These are phyloP conservation scores for Fonsecaea monophora DNA, from an alignment of 2,329 filamentous ascomycete genomes.

Conservation along the genomic window DNA sequence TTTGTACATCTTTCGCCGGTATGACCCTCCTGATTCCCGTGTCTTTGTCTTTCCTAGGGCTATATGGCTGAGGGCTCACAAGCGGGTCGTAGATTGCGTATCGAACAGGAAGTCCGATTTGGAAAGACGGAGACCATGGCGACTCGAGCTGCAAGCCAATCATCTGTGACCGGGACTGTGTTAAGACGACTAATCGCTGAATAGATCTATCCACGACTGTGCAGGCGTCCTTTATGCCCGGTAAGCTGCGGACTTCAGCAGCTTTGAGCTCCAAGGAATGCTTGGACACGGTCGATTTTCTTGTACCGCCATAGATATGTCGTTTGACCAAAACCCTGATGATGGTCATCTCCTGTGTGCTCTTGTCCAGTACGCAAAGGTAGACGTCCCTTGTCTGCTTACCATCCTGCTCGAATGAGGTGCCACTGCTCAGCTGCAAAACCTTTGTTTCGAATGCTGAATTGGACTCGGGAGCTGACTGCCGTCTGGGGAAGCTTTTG, in stretches of 20 bases:
- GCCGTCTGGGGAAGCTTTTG: slow-evolving; percentile 32
- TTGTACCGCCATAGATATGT: slow-evolving; percentile 36
- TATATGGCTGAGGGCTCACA: slow-evolving; percentile 62
- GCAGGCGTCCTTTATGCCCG: slow-evolving; percentile 75
- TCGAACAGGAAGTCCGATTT: slow-evolving; percentile 65
- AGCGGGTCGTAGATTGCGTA: slow-evolving; percentile 67
- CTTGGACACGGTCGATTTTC: slow-evolving; percentile 27
- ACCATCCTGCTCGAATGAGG: slow-evolving; percentile 13
- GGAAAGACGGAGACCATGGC: slow-evolving; percentile 75
- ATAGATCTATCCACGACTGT: slow-evolving; percentile 71
- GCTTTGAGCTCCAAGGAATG: slow-evolving; percentile 41
- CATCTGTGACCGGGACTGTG: slow-evolving; percentile 67
- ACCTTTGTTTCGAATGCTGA: slow-evolving; percentile 27
- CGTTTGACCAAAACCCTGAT: slow-evolving; percentile 66
- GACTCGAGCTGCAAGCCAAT: slow-evolving; percentile 75
- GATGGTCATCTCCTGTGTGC: slow-evolving; percentile 71
- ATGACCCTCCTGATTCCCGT: slow-evolving; percentile 33
- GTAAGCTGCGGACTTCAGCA: slow-evolving; percentile 62
- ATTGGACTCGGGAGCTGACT: slow-evolving; percentile 8
- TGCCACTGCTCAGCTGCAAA: slow-evolving; percentile 23
- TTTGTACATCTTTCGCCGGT: slow-evolving; percentile 24
- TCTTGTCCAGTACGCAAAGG: slow-evolving; percentile 72
- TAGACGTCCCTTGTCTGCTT: slow-evolving; percentile 47
- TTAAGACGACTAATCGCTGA: slow-evolving; percentile 73
- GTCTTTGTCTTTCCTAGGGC: slow-evolving; percentile 31